Base-by-base conservation (phyloP, 2,329 filamentous ascomycete species). In the Fusarium hostae region DNA sequence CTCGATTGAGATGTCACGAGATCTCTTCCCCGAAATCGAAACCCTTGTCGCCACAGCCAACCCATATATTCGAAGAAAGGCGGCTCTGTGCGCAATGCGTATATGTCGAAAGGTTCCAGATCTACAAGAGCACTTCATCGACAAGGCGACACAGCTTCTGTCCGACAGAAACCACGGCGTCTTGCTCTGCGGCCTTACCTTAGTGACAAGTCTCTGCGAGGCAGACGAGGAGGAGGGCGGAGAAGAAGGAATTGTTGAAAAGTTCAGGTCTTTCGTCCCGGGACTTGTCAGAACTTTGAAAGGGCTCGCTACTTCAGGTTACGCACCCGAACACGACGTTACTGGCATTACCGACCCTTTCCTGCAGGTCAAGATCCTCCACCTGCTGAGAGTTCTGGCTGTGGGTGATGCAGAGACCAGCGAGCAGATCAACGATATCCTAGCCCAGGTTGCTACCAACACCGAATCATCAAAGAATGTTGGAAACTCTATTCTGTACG, bases 51-150 rank as follows among this genome's bases (percentile, higher is more conserved):
- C 94, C 44, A 98, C 95, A 52, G 92, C 94, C 58, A 99, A 99
- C 81, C 96, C 96, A n/a, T 99, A 99, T 80, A 98, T 99, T 79
- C 90, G 96, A 76, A 90, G 96, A 76, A 99, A 99, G 85, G 96
- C 96, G 22, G 96, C 96, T 7, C 88, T 99, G n/a, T 99, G 96
- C 83, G 96, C 96, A 55, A 99, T 99, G 96, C 90, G 95, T 74
- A 98, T 99, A 86, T 98, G 95, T 84, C 92, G 94, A 77, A 99
- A 99, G 82, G 96, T 99, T 15, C 96, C 97, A 9, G 96, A 99
- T 81, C 84, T 99, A 59, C 94, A 97, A 82, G 97, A 99, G 81
- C 95, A 99, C 82, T 99, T 99, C 79, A 80, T 98, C 63, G 96
- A 99, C 68, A 98, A 98, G 81, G 93, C 95, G 20, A 92, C 96